phyloP scores from a whole-genome alignment of 2,329 filamentous ascomycete genomes.

The Ophiocordyceps camponoti-floridani region DNA sequence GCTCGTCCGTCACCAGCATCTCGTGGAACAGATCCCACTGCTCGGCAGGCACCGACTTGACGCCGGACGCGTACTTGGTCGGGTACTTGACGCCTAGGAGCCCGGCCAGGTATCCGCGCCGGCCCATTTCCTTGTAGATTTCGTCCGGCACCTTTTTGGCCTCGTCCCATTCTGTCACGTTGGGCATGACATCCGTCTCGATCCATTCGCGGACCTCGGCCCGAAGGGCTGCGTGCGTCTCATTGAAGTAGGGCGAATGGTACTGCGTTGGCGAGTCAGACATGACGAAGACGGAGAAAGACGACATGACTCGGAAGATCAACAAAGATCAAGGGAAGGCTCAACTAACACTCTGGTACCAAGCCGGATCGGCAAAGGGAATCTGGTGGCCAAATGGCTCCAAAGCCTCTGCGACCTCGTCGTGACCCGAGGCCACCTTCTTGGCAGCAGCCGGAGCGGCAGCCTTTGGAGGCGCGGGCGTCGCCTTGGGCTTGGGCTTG shows the following conservation, averaged over 20 bases:
- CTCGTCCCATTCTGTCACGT: slow-evolving; percentile 94
- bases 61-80: slow-evolving; percentile 50
- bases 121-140: slow-evolving; percentile 92
- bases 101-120: slow-evolving; percentile 83
- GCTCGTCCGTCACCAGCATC: slow-evolving; percentile 84
- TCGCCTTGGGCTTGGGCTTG: slow-evolving; percentile 35
- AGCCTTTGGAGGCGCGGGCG: slow-evolving; percentile 24
- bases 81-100: slow-evolving; percentile 75
- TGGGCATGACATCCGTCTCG: slow-evolving; percentile 71
- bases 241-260: slow-evolving; percentile 92
- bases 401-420: slow-evolving; percentile 46
- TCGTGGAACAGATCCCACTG: slow-evolving; percentile 99
- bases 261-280: slow-evolving; percentile 37
- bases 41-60: slow-evolving; percentile 66
- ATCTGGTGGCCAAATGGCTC: slow-evolving; percentile 76
- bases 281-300: neutral
- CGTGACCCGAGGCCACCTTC: slow-evolving; percentile 15
- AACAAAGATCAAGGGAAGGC: neutral
- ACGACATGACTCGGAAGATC: too few species aligned
- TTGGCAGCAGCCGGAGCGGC: slow-evolving; percentile 11
- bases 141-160: slow-evolving; percentile 71
- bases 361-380: slow-evolving; percentile 80
- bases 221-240: slow-evolving; percentile 79
- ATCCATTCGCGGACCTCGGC: slow-evolving; percentile 88
- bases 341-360: slow-evolving; percentile 73